A percentile compares a stretch with the other conserved stretches of the same genome.
These are phyloP conservation scores for Symmetrospora coprosmae DNA, from an alignment of 768 basidiomycete genomes.

Conservation along the genomic window DNA sequence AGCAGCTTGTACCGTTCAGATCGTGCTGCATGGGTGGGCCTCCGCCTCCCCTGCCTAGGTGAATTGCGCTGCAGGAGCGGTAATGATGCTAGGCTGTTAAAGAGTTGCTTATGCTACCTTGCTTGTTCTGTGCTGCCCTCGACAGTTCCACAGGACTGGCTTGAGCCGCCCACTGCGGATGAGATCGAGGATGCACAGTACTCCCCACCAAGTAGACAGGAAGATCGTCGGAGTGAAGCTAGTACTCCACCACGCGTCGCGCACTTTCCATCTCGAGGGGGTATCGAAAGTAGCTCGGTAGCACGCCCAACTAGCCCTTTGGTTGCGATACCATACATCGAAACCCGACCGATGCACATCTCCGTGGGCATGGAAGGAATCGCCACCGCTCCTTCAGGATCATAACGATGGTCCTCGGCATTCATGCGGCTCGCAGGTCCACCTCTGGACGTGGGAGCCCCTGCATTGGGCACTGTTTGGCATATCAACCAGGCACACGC, in stretches of 20 bases:
- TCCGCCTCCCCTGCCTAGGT: conserved; percentile 10
- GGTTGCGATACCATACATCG: conserved; percentile 7
- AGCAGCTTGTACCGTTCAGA: neutral
- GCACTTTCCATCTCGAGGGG: no score
- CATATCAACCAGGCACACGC: no score
- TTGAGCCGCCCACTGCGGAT: conserved; percentile 9
- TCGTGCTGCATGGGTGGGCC: conserved; percentile 15
- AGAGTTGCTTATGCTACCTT: neutral
- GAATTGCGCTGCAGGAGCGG: no score
- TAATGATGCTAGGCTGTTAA: neutral
- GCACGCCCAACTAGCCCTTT: conserved; percentile 3
- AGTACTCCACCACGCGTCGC: no score
- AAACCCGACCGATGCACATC: conserved; percentile 2
- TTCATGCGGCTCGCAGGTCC: no score
- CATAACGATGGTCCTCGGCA: no score
- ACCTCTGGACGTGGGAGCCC: no score
- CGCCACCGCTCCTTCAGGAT: no score
- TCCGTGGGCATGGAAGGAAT: no score
- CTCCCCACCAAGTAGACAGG: neutral
- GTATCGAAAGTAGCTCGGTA: neutral
- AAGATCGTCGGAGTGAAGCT: neutral
- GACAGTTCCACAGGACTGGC: conserved; percentile 5
- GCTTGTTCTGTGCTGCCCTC: neutral
- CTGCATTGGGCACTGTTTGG: no score
- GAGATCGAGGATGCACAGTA: neutral